A percentile compares a stretch with the other conserved stretches of the same genome.
These are phyloP conservation scores for Pistacia integerrima DNA, from an alignment of 345 rosid species.

Conservation along the genomic window DNA sequence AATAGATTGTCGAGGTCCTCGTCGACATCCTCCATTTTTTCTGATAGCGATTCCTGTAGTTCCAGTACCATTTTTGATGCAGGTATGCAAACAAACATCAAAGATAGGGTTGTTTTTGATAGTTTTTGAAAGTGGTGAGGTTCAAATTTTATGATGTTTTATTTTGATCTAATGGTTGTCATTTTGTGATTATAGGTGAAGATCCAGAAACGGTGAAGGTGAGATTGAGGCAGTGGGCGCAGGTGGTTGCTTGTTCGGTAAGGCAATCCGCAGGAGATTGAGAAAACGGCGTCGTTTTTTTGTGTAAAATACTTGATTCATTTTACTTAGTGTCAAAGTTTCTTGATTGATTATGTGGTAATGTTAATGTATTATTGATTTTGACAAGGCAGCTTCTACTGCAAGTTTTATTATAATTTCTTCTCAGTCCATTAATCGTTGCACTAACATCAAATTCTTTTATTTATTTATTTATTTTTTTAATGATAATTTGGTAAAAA, in stretches of 20 bases:
- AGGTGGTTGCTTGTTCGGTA: slow-evolving; percentile 80
- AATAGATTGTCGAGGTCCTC: slow-evolving; percentile 57
- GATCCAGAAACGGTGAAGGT: slow-evolving; percentile 72
- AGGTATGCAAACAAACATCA: slow-evolving; percentile 33
- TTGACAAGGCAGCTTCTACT: no score
- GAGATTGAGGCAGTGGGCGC: slow-evolving; percentile 87
- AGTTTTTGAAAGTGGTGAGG: neutral
- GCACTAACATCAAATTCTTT: no score
- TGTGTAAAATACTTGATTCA: neutral
- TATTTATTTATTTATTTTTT: no score
- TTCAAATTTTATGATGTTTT: neutral
- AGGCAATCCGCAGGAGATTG: slow-evolving; percentile 51
- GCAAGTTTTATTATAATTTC: no score
- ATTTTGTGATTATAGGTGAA: slow-evolving; percentile 42
- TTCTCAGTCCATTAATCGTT: no score
- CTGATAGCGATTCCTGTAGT: slow-evolving; percentile 46
- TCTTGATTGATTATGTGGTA: no score
- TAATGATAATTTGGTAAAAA: no score
- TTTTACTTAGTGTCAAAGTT: no score
- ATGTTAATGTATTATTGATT: no score
- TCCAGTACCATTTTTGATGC: slow-evolving; percentile 53
- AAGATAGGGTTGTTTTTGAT: neutral
- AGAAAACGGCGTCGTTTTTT: neutral
- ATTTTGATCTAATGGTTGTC: neutral
- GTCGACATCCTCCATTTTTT: slow-evolving; percentile 55